Base-by-base conservation (phyloP, 2,329 filamentous ascomycete species). In the Pseudogymnoascus sp. region DNA sequence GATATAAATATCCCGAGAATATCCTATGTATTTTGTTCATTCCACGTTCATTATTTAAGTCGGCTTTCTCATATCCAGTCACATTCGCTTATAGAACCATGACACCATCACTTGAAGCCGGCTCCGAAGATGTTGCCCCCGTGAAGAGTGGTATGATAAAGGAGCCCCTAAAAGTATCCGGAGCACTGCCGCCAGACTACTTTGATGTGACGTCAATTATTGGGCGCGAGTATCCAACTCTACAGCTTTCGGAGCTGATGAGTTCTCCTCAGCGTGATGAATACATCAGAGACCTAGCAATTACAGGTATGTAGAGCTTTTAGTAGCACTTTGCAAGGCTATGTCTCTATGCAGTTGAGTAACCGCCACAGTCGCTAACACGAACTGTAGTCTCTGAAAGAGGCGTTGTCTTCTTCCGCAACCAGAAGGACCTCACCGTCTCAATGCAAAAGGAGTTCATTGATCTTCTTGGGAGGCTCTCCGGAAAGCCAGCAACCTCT, bases 381-480 rank as follows among this genome's bases (percentile, higher is more conserved):
- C 17, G 10, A 28, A 15, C n/a, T 50, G 2, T 13, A 62, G 61
- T 62, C 6, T 62, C 61, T 33, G 61, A 62, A 35, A 17, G 28
- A 47, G 82, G 83, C 3, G 82, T 85, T 0, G 82, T 85, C 1
- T 83, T 85, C 72, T 83, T 85, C 75, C 77, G 82, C 13, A 74
- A 79, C 59, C 83, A 85, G 70, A 76, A 80, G 63, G 79, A 82
- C 67, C 77, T 84, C 26, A 77, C 77, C 65, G 78, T 84, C 57
- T 2, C 26, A 57, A 57, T 57, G 50, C 26, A 57, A 33, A 57
- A 57, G n/a, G 50, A 57, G 8, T 57, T 57, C 2, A 57, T 57
- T 10, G 50, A 57, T 31, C 50, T 57, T 3, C 50, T 57, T 57
- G 50, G 50, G 10, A 57, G 28, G 17, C 28, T 57, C 9, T 57